Evolutionary conservation across 176 grass and related monocot species (phyloP).

Genomic region (Triticum aestivum): IWGSC_CS_RefSeq_v2.1 NC_057806.1:30889025-30889524

Average conservation of each 20-base stretch:
- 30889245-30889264: too few species aligned
- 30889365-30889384: neutral
- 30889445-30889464: neutral
- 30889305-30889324: too few species aligned
- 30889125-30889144: neutral
- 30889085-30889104: neutral
- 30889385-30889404: neutral
- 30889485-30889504: too few species aligned
- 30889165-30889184: too few species aligned
- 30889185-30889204: too few species aligned
- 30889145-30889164: too few species aligned
- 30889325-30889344: too few species aligned
- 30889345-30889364: neutral
- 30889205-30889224: too few species aligned
- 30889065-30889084: neutral
- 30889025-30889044: neutral
- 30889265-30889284: too few species aligned
- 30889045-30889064: neutral
- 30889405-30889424: neutral
- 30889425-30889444: neutral
- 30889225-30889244: neutral
- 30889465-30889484: too few species aligned
- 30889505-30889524: neutral
- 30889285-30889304: too few species aligned
- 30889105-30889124: neutral